Conservation (phyloP, 2,329 filamentous ascomycete species). For the Paraphoma sp. region DNA sequence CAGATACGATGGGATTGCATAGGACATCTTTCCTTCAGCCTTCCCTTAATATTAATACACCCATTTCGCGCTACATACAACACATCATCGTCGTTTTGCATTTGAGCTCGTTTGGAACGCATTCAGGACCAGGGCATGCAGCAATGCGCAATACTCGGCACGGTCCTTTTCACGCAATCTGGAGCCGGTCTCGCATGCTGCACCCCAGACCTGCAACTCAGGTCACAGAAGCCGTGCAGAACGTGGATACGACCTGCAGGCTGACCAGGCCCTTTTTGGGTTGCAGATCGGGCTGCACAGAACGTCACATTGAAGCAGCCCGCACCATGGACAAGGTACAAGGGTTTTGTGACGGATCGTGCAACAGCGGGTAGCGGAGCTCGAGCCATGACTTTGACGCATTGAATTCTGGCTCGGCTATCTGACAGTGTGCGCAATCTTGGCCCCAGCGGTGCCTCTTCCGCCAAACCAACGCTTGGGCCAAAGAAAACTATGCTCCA, state of each 20-base stretch:
- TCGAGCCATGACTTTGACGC: slow-evolving; percentile 10
- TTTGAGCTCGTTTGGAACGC: background rate
- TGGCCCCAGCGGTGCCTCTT: background rate
- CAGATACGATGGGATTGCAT: slow-evolving; percentile 17
- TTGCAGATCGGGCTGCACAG: slow-evolving; percentile 9
- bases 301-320: slow-evolving; percentile 6
- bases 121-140: background rate
- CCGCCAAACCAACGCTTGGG: background rate
- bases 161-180: background rate
- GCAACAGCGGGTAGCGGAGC: slow-evolving; percentile 12
- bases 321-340: slow-evolving; percentile 18
- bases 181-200: slow-evolving; percentile 15
- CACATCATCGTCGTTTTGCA: slow-evolving; percentile 5
- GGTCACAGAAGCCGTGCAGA: background rate
- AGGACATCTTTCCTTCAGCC: slow-evolving; percentile 16
- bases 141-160: background rate
- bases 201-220: slow-evolving; percentile 15
- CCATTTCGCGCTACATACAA: slow-evolving; percentile 10
- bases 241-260: background rate
- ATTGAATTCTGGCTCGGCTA: slow-evolving; percentile 3
- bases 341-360: slow-evolving; percentile 23
- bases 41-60: slow-evolving; percentile 39
- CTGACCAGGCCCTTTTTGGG: background rate
- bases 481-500: background rate
- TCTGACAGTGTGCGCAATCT: slow-evolving; percentile 4